Base-by-base conservation (phyloP, 805 yeast genomes). In the Ogataea saltuana region DNA sequence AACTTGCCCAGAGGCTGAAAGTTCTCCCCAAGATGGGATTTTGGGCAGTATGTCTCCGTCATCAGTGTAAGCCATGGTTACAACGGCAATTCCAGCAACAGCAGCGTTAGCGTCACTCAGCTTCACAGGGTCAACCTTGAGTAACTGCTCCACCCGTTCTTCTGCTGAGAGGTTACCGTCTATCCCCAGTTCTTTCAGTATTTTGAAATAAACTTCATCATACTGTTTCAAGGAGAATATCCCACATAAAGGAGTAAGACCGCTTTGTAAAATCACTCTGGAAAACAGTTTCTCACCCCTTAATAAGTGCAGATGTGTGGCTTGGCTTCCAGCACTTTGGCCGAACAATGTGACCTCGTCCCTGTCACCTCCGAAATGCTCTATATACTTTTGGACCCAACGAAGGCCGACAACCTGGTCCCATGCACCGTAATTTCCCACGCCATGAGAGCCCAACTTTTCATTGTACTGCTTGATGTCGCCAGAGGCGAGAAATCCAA, bases 241-340 rank as follows among this genome's bases (percentile, higher is more conserved):
- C 4, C 51, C 49, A 31, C 54, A 49, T 11, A 49, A 29, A 7
- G 49, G 46, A 4, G 45, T 21, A 18, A 45, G 37, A 12, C 54
- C 54, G 37, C 54, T 49, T 29, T 49, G 54, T n/a, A 49, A 11
- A 25, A 49, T 47, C 6, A 20, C 51, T n/a, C 44, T 30, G 4
- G 38, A 23, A 39, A 42, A 44, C 20, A 47, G 27, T n/a, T 35
- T 31, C 12, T 41, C 44, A 13, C 35, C 32, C 22, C 44, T 21
- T 26, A 39, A 16, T 27, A 46, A 17, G 4, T 39, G 48, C 15
- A 39, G 12, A 33, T 39, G 41, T 2, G 44, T 36, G 18, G 44
- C 45, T 21, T 41, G 45, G 17, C 38, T 25, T 2, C 58, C 60
- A n/a, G 59, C 60, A 30, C 53, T 48, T 36, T 49, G 49, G n/a